These are phyloP conservation scores for Nyctanthes arbortristis DNA, from an alignment of 257 asterid genomes.

Conservation along the genomic window DNA sequence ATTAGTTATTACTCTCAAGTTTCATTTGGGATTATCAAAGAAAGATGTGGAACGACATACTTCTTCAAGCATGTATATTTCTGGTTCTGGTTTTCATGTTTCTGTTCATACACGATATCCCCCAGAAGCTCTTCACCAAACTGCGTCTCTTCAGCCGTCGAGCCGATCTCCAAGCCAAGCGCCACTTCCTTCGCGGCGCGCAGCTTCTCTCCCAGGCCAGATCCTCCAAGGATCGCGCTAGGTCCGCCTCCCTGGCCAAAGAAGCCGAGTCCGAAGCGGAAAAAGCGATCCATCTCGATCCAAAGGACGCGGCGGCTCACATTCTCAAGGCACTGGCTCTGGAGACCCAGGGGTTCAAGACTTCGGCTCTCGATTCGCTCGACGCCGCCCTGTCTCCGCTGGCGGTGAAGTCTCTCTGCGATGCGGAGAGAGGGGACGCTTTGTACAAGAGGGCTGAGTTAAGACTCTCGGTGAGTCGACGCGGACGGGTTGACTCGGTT, in stretches of 20 bases:
- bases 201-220: constrained; percentile 62
- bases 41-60: constrained; percentile 56
- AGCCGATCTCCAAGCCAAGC: constrained; percentile 54
- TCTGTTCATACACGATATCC: constrained; percentile 45
- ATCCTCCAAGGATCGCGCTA: constrained; percentile 33
- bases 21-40: no score
- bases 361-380: constrained; percentile 67
- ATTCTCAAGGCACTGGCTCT: constrained; percentile 70
- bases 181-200: constrained; percentile 74
- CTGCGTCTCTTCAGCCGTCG: constrained; percentile 46
- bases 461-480: constrained; percentile 37
- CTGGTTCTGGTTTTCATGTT: constrained; percentile 33
- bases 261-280: constrained; percentile 63
- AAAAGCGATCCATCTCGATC: constrained; percentile 52
- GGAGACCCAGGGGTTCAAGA: constrained; percentile 59
- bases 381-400: constrained; percentile 65
- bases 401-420: constrained; percentile 45
- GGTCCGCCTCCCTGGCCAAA: constrained; percentile 31
- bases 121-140: constrained; percentile 57
- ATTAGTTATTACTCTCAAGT: no score
- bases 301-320: constrained; percentile 65
- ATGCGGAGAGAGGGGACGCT: constrained; percentile 60
- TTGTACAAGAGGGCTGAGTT: constrained; percentile 68
- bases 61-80: constrained; percentile 47
- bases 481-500: constrained; percentile 40